A percentile compares a stretch with the other conserved stretches of the same genome.
These are phyloP conservation scores for Jacaranda copaia DNA, from an alignment of 257 asterid genomes.

Conservation along the genomic window DNA sequence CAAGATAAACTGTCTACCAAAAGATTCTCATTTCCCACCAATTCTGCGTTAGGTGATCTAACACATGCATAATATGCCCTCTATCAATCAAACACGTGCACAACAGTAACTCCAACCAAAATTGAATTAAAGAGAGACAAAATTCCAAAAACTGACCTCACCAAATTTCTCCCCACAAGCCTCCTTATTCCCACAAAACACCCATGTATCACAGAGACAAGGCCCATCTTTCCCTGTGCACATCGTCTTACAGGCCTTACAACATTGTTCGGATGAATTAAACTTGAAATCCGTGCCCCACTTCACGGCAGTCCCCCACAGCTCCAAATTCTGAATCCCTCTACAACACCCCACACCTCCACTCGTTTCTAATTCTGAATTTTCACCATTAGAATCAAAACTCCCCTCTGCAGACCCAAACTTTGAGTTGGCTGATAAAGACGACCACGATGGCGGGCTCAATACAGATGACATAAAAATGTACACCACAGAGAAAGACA, in stretches of 20 bases:
- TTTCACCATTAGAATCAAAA: conserved; percentile 31
- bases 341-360: conserved; percentile 66
- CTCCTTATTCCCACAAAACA: conserved; percentile 79
- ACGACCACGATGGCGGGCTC: conserved; percentile 38
- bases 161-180: conserved; percentile 86
- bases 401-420: conserved; percentile 24
- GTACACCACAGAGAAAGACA: conserved; percentile 68
- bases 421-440: conserved; percentile 30
- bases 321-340: conserved; percentile 80
- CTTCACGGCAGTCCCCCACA: conserved; percentile 92
- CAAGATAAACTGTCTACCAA: neutral
- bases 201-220: conserved; percentile 97
- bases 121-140: neutral
- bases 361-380: conserved; percentile 31
- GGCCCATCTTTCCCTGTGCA: conserved; percentile 84
- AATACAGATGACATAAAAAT: conserved; percentile 67
- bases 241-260: conserved; percentile 80
- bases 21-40: neutral
- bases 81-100: conserved; percentile 27
- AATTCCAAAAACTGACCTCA: conserved; percentile 59
- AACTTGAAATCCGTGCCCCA: conserved; percentile 96
- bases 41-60: neutral
- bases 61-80: neutral
- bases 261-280: conserved; percentile 74
- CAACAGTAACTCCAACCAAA: conserved; percentile 1